These are phyloP conservation scores for Drechslerella dactyloides DNA, from an alignment of 2,329 filamentous ascomycete species.

Conservation along the genomic window DNA sequence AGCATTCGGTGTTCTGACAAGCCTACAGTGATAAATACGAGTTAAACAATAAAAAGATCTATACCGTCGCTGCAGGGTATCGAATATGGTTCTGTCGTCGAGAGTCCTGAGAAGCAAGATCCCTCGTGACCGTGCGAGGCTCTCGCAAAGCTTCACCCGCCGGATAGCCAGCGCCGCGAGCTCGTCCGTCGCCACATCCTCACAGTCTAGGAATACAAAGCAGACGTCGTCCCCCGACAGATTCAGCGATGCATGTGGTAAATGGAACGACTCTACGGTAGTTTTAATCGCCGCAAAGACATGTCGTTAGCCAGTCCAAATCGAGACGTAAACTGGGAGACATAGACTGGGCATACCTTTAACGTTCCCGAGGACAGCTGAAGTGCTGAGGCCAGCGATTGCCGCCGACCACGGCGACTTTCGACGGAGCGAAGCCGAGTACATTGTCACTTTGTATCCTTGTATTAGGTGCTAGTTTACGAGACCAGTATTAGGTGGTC, in stretches of 20 bases:
- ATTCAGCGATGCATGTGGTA: slow-evolving; percentile 32
- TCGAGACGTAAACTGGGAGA: too few relatives aligned
- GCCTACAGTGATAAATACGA: not conserved
- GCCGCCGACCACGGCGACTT: slow-evolving; percentile 30
- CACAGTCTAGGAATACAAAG: slow-evolving; percentile 30
- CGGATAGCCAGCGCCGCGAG: slow-evolving; percentile 13
- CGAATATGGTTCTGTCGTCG: not conserved
- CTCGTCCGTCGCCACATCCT: slow-evolving; percentile 23
- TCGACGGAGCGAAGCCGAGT: slow-evolving; percentile 29
- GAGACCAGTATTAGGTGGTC: not conserved
- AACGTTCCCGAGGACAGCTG: slow-evolving; percentile 6
- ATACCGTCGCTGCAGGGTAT: slow-evolving; percentile 10
- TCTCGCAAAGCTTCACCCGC: slow-evolving; percentile 19
- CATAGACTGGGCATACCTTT: slow-evolving; percentile 34
- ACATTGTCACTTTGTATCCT: slow-evolving; percentile 8
- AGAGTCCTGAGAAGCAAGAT: slow-evolving; percentile 17
- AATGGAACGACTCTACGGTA: slow-evolving; percentile 24
- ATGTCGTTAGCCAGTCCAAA: too few relatives aligned
- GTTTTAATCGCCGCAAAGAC: not conserved
- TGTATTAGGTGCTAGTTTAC: not conserved
- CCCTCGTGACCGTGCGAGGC: slow-evolving; percentile 20
- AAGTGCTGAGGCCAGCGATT: slow-evolving; percentile 17
- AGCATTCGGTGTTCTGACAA: not conserved
- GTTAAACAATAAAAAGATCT: not conserved
- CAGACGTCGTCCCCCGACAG: slow-evolving; percentile 28